Percentiles rank a stretch among this genome's conserved stretches.
These are phyloP conservation scores for Cordia subcordata DNA, from an alignment of 257 asterid genomes.

Conservation along the genomic window DNA sequence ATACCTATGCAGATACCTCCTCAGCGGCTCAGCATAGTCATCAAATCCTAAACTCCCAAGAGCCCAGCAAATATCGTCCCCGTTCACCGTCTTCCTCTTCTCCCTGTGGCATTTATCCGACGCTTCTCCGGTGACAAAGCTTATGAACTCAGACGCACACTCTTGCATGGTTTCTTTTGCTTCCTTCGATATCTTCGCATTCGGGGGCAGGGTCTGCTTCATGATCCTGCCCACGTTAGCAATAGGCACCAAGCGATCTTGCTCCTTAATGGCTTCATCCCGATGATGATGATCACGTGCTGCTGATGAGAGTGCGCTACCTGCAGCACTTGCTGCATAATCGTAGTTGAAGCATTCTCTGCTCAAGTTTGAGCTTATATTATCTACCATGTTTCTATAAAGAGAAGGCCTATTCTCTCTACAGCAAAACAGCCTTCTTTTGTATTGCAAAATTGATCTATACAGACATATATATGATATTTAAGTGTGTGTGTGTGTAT, in stretches of 20 bases:
- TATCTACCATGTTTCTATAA: constrained; percentile 26
- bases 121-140: constrained; percentile 24
- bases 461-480: background rate
- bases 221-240: constrained; percentile 22
- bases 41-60: constrained; percentile 24
- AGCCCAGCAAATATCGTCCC: constrained; percentile 30
- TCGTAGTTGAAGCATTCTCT: constrained; percentile 8
- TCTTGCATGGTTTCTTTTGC: constrained; percentile 26
- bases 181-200: constrained; percentile 18
- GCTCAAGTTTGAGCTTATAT: constrained; percentile 4
- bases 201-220: constrained; percentile 25
- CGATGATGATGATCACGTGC: no score
- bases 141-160: constrained; percentile 28
- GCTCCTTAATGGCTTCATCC: constrained; percentile 12
- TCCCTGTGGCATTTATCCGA: constrained; percentile 21
- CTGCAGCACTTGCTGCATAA: constrained; percentile 2
- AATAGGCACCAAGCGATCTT: constrained; percentile 22
- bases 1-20: constrained; percentile 18
- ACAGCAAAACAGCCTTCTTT: constrained; percentile 25
- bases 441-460: constrained; percentile 20
- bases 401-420: constrained; percentile 16
- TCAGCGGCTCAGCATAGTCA: constrained; percentile 18
- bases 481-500: background rate
- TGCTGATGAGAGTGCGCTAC: background rate
- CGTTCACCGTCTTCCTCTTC: constrained; percentile 27